Percentiles rank a stretch among this genome's conserved stretches.
Conservation (phyloP, 2,329 filamentous ascomycete genomes). For the Hypoxylon rubiginosum region DNA sequence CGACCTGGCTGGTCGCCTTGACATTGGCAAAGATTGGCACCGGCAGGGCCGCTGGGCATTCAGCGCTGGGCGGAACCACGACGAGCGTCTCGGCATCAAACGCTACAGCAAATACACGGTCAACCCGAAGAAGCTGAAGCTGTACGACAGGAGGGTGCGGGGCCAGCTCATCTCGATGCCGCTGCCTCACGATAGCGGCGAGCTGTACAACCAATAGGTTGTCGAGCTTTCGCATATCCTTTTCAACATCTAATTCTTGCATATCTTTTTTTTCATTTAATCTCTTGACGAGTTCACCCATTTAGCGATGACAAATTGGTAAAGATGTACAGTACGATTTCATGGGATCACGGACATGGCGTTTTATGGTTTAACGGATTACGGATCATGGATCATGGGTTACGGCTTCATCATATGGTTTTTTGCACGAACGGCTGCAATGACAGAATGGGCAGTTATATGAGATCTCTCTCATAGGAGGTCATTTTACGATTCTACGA, state of each 20-base stretch:
- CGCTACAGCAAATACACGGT: slow-evolving; percentile 49
- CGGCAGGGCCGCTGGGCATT: slow-evolving; percentile 68
- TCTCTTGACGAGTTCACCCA: slow-evolving; percentile 3
- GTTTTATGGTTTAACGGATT: slow-evolving; percentile 24
- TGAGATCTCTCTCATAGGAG: slow-evolving; percentile 14
- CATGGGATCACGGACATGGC: slow-evolving; percentile 29
- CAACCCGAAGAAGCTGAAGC: slow-evolving; percentile 40
- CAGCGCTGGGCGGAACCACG: slow-evolving; percentile 55
- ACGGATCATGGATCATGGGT: slow-evolving; percentile 29
- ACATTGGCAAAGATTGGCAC: slow-evolving; percentile 62
- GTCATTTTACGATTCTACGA: slow-evolving; percentile 29
- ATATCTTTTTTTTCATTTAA: slow-evolving; percentile 19
- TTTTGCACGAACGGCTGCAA: background rate
- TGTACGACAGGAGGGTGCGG: slow-evolving; percentile 42
- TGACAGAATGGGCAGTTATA: slow-evolving; percentile 11
- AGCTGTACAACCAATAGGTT: slow-evolving; percentile 39
- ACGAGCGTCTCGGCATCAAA: slow-evolving; percentile 51
- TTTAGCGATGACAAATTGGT: slow-evolving; percentile 24
- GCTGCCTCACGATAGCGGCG: slow-evolving; percentile 39
- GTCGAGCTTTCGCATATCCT: background rate
- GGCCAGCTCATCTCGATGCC: slow-evolving; percentile 46
- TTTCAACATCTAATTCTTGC: slow-evolving; percentile 24
- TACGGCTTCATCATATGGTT: slow-evolving; percentile 27
- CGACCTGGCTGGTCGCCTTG: slow-evolving; percentile 77
- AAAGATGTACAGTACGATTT: slow-evolving; percentile 33